Base-by-base conservation (phyloP, 1,284 basidiomycete species). In the Calocybe gambosa region DNA sequence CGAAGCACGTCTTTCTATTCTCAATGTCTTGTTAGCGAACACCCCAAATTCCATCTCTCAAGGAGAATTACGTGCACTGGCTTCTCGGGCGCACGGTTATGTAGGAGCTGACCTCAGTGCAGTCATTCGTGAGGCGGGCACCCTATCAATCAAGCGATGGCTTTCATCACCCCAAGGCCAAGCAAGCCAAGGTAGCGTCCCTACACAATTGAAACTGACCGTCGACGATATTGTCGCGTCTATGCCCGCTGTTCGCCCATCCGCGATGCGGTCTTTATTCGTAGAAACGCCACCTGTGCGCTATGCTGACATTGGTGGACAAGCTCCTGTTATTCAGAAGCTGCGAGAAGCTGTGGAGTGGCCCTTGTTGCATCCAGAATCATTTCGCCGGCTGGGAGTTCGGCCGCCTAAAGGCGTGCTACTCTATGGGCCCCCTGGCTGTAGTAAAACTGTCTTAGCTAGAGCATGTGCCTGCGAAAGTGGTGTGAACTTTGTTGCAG, bases 341-440 rank as follows among this genome's bases (percentile, higher is more conserved):
- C 74, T 99, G 33, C 88, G 93, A 57, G 97, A 98, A 92, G 90
- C 93, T 12, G 91, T 99, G 53, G 93, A 99, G 2, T 91, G 97
- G 61, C 95, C 95, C 1, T 95, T 99, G 57, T 77, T 81, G 42
- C 72, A 89, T 38, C 95, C 95, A 0, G 93, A 94, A 61, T 64
- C 98, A 1, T 99, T 98, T 67, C 79, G 68, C 41, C 77, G 78
- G 1, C 85, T 97, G 1, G 95, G 94, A 9, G 91, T 96, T 52
- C 80, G 84, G 36, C 83, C 89, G 6, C 82, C 89, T 0, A 89
- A 91, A 61, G 95, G 95, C 2, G 95, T 98, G 1, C 71, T 98
- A 16, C 70, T 98, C n/a, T 99, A 94, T 95, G 95, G 95, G 13
- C 95, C 95, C 7, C 95, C 95, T 0, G 95, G 95, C 3, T 98